Conservation (phyloP, 208 protist species). For the Wallacemonas rigidus region DNA sequence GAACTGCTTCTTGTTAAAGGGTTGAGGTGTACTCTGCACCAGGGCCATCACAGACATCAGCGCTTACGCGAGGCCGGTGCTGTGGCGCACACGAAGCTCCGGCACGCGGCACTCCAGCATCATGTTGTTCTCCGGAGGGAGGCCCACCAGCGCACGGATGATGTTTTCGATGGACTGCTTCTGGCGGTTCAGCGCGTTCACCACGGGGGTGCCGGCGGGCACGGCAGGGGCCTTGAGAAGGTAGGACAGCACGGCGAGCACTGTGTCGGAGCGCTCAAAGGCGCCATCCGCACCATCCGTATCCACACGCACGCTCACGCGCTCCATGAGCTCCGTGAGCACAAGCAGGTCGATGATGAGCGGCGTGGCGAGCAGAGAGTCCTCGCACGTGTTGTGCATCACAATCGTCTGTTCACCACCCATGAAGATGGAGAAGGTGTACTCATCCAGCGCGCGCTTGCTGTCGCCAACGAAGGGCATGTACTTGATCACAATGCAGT, state of each 20-base stretch:
- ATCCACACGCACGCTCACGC: slow-evolving; percentile 68
- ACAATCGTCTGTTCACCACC: slow-evolving; percentile 95
- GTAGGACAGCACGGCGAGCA: slow-evolving; percentile 96
- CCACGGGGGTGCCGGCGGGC: slow-evolving; percentile 93
- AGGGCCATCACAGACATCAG: neutral
- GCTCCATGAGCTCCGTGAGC: slow-evolving; percentile 95
- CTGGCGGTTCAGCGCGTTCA: slow-evolving; percentile 98
- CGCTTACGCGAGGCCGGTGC: slow-evolving; percentile 17
- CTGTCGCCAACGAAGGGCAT: slow-evolving; percentile 96
- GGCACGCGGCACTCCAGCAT: slow-evolving; percentile 94
- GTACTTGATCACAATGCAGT: slow-evolving; percentile 99
- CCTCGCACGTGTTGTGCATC: slow-evolving; percentile 99
- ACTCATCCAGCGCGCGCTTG: slow-evolving; percentile 99
- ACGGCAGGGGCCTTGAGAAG: slow-evolving; percentile 97
- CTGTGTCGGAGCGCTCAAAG: slow-evolving; percentile 91
- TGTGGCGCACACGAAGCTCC: slow-evolving; percentile 43
- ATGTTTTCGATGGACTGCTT: slow-evolving; percentile 95
- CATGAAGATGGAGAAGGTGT: slow-evolving; percentile 98
- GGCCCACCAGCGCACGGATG: slow-evolving; percentile 94
- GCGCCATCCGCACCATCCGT: slow-evolving; percentile 33
- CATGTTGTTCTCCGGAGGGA: slow-evolving; percentile 96
- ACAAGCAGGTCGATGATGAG: slow-evolving; percentile 98
- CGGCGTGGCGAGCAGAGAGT: slow-evolving; percentile 98
- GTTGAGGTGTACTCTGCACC: neutral
- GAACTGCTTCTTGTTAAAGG: neutral